These are phyloP conservation scores for Plasmodium inui DNA, from an alignment of 169 alveolate species.

Conservation along the genomic window DNA sequence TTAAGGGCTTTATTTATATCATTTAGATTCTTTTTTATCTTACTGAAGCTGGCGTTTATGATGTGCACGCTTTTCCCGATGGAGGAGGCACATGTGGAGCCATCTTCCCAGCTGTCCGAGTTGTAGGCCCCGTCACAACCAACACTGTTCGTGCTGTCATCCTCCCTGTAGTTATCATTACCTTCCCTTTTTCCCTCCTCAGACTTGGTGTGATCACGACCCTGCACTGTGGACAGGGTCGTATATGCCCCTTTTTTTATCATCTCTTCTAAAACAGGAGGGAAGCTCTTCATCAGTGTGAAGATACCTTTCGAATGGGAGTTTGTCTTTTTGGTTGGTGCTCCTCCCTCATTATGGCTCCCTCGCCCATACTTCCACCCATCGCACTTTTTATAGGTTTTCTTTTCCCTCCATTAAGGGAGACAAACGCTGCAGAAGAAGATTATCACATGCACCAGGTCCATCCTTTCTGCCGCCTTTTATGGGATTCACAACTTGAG, in stretches of 20 bases:
- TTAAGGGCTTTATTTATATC: conserved; percentile 15
- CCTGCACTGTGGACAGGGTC: not conserved
- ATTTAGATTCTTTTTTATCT: conserved; percentile 15
- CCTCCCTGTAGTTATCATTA: not conserved
- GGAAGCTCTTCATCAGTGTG: not conserved
- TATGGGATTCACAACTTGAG: not conserved
- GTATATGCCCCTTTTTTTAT: not conserved
- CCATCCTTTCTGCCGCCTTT: not conserved
- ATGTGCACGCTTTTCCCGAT: conserved; percentile 14
- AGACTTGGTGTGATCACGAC: not conserved
- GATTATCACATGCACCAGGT: not conserved
- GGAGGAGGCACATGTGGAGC: not conserved
- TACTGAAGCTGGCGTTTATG: conserved; percentile 30
- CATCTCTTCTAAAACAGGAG: not conserved
- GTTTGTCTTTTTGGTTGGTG: not conserved
- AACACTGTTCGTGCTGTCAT: not conserved
- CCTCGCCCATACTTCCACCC: not conserved
- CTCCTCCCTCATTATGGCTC: too few relatives aligned
- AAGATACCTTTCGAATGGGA: not conserved
- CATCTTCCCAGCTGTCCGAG: not conserved
- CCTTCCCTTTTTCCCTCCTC: not conserved
- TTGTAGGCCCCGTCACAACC: not conserved
- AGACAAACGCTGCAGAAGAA: not conserved
- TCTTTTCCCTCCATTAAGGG: not conserved
- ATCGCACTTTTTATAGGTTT: not conserved